These are phyloP conservation scores for Protomyces arabidopsidicola DNA, from an alignment of 1,139 yeast species.

Conservation along the genomic window DNA sequence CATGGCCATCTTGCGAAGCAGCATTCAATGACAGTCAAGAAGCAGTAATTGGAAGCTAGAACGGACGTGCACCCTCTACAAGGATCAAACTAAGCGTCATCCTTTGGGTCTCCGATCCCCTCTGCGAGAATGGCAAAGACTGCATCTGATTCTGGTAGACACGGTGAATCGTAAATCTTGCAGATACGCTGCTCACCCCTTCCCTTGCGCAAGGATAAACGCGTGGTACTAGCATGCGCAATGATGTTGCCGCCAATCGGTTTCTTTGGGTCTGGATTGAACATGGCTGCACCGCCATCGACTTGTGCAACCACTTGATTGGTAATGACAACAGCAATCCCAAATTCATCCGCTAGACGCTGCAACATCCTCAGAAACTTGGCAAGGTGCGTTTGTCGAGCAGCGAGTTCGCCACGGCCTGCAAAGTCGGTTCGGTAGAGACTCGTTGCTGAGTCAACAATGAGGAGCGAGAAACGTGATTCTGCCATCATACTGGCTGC, in stretches of 20 bases:
- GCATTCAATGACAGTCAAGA: neutral
- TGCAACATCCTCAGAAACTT: constrained; percentile 87
- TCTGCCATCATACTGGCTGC: constrained; percentile 98
- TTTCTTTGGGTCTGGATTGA: constrained; percentile 96
- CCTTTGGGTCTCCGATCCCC: constrained; percentile 90
- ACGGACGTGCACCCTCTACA: neutral
- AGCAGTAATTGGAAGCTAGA: neutral
- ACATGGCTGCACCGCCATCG: constrained; percentile 73
- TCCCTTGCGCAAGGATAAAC: constrained; percentile 84
- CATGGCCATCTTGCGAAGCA: neutral
- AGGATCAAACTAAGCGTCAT: neutral
- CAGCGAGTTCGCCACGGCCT: constrained; percentile 94
- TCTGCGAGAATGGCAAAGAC: constrained; percentile 94
- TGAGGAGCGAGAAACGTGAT: constrained; percentile 66
- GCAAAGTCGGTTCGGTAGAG: constrained; percentile 89
- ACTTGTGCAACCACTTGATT: constrained; percentile 98
- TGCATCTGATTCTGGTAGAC: constrained; percentile 91
- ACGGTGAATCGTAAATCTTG: constrained; percentile 90
- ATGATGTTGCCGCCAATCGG: constrained; percentile 98
- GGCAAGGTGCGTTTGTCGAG: constrained; percentile 92
- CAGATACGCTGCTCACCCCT: constrained; percentile 89
- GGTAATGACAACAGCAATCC: constrained; percentile 96
- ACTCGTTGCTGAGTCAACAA: constrained; percentile 96
- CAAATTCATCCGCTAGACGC: constrained; percentile 93
- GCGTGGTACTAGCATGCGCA: constrained; percentile 94